Percentiles rank a stretch among this genome's conserved stretches.
These are phyloP conservation scores for Leccinum broughii DNA, from an alignment of 768 basidiomycete species.

Conservation along the genomic window DNA sequence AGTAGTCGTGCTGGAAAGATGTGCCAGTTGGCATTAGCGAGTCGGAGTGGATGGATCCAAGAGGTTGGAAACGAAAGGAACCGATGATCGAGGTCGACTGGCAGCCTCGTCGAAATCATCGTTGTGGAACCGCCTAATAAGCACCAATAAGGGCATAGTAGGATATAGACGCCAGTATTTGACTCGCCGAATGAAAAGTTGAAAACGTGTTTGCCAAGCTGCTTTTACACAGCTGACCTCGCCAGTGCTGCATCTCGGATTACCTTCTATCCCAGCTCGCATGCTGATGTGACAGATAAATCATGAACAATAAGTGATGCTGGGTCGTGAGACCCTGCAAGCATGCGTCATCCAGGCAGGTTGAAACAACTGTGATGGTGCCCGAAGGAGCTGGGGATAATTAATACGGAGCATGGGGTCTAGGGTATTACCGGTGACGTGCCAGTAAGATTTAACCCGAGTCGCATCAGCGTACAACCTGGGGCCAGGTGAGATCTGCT, in stretches of 20 bases:
- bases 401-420: background rate
- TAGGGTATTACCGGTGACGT: conserved; percentile 8
- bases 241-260: background rate
- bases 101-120: conserved; percentile 5
- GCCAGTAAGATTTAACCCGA: background rate
- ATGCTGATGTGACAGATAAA: background rate
- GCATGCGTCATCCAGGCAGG: conserved; percentile 13
- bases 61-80: background rate
- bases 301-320: background rate
- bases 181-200: background rate
- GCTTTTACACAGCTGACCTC: conserved; percentile 2
- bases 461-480: background rate
- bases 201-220: conserved; percentile 9
- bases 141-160: background rate
- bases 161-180: conserved; percentile 1
- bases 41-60: background rate
- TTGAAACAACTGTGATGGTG: conserved; percentile 3
- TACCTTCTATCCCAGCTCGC: background rate
- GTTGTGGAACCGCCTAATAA: conserved; percentile 6
- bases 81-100: background rate
- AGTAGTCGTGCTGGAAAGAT: background rate
- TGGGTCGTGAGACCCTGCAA: conserved; percentile 13
- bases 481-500: background rate
- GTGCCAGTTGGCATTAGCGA: background rate
- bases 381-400: conserved; percentile 1